A percentile compares a stretch with the other conserved stretches of the same genome.
Evolutionary conservation across 2,329 filamentous ascomycete species (phyloP).

Genomic region (Ophiosphaerella herpotricha): DNA sequence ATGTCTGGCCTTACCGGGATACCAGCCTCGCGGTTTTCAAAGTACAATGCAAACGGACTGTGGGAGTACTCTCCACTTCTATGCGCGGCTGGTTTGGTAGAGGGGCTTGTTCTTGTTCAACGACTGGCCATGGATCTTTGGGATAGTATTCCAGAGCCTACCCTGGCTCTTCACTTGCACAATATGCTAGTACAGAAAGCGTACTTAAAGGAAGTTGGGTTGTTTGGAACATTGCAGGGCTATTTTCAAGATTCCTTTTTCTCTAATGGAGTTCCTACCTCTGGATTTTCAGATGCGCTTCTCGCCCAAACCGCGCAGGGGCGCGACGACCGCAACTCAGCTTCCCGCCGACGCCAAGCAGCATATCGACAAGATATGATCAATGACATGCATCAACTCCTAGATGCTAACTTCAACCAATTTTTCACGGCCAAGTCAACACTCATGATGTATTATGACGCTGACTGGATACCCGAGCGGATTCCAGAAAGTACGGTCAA

Average conservation of each 20-base stretch:
- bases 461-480: conserved; percentile 17
- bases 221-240: conserved; percentile 39
- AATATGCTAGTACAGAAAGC: conserved; percentile 54
- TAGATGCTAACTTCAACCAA: conserved; percentile 12
- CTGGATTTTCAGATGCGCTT: conserved; percentile 7
- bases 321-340: conserved; percentile 2
- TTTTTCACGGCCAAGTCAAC: conserved; percentile 15
- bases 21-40: conserved; percentile 50
- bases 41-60: conserved; percentile 50
- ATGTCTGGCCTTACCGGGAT: conserved; percentile 42
- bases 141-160: conserved; percentile 49
- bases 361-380: conserved; percentile 1
- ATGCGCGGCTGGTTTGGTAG: conserved; percentile 53
- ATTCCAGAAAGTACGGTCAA: conserved; percentile 17
- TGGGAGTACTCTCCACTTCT: conserved; percentile 57
- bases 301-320: not conserved
- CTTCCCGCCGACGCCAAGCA: conserved; percentile 9
- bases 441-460: conserved; percentile 21
- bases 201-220: conserved; percentile 44
- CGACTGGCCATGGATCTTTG: conserved; percentile 43
- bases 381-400: conserved; percentile 12
- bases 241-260: conserved; percentile 16
- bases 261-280: conserved; percentile 10
- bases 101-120: conserved; percentile 51
- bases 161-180: conserved; percentile 52